Evolutionary conservation across 2,329 filamentous ascomycete species (phyloP), one percentile per base, ranked within the genome.

Genomic region (Penicillium griseofulvum): DNA sequence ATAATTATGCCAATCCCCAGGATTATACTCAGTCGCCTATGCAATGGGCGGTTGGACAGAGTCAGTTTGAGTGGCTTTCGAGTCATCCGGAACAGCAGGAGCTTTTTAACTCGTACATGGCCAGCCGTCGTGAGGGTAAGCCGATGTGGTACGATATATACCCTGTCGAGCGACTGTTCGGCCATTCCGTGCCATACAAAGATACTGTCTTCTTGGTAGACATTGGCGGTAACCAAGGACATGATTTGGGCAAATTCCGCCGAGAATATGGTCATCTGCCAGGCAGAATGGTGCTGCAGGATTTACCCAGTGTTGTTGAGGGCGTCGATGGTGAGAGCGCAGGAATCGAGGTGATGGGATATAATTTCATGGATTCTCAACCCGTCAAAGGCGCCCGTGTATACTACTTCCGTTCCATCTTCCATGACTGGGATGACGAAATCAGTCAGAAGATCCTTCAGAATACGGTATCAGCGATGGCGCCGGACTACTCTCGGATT

Each of bases 141-240:
- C 63, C 64, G 1, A 62, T 59, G 54, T 72, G 70, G 69, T 71
- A 68, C 29, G 66, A 72, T 42, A 49, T 68, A 10, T 72, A 70
- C 50, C 69, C 70, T 0, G 60, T 69, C 4, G 56, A 65, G n/a
- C 57, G 62, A 19, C 45, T 68, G 10, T 52, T 65, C 0, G 65
- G 66, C 0, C 64, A 65, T 1, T 64, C 64, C 2, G 39, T 66
- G 19, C 61, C 59, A 24, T 57, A 52, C 6, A 56, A 65, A 5
- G 67, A 71, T 7, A 69, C 65, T 0, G 64, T 66, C 2, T 68
- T 76, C 7, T 50, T 78, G 3, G 74, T 78, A 12, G 76, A 78
- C 33, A 62, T 78, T 2, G 76, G 76, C 7, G 76, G 76, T 0
- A 73, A 71, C 44, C 67, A 73, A 29, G 76, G 76, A 0, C 68